A percentile compares a stretch with the other conserved stretches of the same genome.
These are phyloP conservation scores for Blumeria graminis DNA, from an alignment of 2,329 filamentous ascomycete species.

Conservation along the genomic window DNA sequence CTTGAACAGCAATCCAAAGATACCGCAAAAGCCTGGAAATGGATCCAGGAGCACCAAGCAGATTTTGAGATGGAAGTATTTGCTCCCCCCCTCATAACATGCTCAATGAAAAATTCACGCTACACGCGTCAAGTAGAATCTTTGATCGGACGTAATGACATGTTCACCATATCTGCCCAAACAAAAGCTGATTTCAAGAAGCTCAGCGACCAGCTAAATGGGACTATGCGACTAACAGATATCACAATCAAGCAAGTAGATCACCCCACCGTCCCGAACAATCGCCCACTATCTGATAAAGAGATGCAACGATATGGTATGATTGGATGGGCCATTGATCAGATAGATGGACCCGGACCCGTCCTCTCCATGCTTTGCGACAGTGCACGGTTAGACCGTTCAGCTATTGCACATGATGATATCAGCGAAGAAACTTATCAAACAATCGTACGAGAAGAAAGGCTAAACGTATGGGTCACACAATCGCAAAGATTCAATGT, in stretches of 20 bases:
- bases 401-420: slow-evolving; percentile 37
- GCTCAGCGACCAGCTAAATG: slow-evolving; percentile 40
- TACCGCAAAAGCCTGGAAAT: slow-evolving; percentile 48
- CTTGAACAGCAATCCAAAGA: slow-evolving; percentile 38
- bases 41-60: slow-evolving; percentile 48
- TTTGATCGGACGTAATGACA: slow-evolving; percentile 26
- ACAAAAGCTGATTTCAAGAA: slow-evolving; percentile 49
- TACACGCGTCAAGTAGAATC: slow-evolving; percentile 36
- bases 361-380: slow-evolving; percentile 76
- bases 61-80: slow-evolving; percentile 37
- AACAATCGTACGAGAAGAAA: slow-evolving; percentile 28
- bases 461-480: slow-evolving; percentile 45
- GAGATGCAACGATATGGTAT: slow-evolving; percentile 39
- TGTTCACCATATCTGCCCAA: slow-evolving; percentile 48
- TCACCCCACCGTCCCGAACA: slow-evolving; percentile 25
- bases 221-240: slow-evolving; percentile 38
- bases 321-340: slow-evolving; percentile 60
- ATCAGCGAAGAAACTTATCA: slow-evolving; percentile 44
- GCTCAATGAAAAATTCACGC: slow-evolving; percentile 33
- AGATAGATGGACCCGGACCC: slow-evolving; percentile 52
- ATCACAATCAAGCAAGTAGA: slow-evolving; percentile 40
- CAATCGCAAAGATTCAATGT: slow-evolving; percentile 39
- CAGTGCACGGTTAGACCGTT: slow-evolving; percentile 41
- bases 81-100: slow-evolving; percentile 39
- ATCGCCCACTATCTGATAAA: slow-evolving; percentile 26